Evolutionary conservation across 2,329 filamentous ascomycete species (phyloP), one percentile per base, ranked within the genome.

Genomic region (Fusarium algeriense): DNA sequence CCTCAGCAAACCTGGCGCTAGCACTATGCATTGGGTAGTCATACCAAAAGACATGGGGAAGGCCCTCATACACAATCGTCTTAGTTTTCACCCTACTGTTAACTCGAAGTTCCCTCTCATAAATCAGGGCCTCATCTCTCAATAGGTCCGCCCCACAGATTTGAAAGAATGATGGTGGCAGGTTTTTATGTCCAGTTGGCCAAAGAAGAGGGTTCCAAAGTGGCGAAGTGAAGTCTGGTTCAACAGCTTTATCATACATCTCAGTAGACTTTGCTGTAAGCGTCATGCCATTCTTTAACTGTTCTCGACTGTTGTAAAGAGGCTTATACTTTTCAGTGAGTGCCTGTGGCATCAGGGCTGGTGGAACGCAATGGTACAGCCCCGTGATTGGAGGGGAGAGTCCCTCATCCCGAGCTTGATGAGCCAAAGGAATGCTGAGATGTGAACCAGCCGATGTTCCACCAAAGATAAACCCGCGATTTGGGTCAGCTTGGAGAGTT

Each of bases 11-110:
- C 17, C 37, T 26, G 2, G 3, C 5, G n/a, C 52, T 55, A 2
- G n/a, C 15, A n/a, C 37, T 55, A 15, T 55, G 52, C 19, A n/a
- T 23, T 7, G 52, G 52, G 4, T 45, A 55, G 8, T 55, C 52
- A 15, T 55, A 55, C 52, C 52, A 55, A 10, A 55, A 55, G 2
- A 55, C 52, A 12, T 55, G 52, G 5, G 52, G 52, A 15, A 55
- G 2, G 1, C 52, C 38, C 20, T 55, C 8, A 1, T 55, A 55
- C 8, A 55, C 37, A 6, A 55, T 38, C 3, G n/a, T 7, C 52
- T 7, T 55, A 0, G 52, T 55, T 8, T 6, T 1, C 4, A 45
- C n/a, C 0, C n/a, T n/a, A n/a, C 28, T 26, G 0, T 55, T 28
- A 0, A 45, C 2, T 2, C 28, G n/a, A 23, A 55, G 38, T 2